Base-by-base conservation (phyloP, 176 grass and related monocot species). In the Lolium rigidum region DNA sequence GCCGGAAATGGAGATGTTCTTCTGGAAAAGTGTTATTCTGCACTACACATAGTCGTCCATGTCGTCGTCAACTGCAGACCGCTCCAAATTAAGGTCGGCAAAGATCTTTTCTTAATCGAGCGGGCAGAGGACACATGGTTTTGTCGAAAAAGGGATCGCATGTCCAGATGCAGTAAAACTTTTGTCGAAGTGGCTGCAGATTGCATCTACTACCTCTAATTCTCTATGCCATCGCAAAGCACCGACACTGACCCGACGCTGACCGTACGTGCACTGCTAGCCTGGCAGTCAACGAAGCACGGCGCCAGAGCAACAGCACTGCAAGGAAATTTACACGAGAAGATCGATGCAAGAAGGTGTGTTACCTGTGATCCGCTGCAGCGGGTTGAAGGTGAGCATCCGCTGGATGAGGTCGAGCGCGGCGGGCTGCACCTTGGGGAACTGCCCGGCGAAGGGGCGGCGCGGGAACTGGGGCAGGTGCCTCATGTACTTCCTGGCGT, bases 341-440 rank as follows among this genome's bases (percentile, higher is more conserved):
- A 62, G 44, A 24, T 17, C 58, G 21, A 80, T 31, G 24, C 72
- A 52, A 44, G 39, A 4, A 31, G 12, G 10, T 2, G 5, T 35
- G 11, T 55, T 84, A 99, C 97, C 97, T 90, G 97, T 94, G 65
- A 99, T 94, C 87, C 94, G 94, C 85, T 88, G 86, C 7, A 88
- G 80, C 28, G 97, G 97, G 88, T 96, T 94, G 86, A 99, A 99
- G 82, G 92, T 99, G 57, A 99, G 87, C 94, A 99, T 99, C 82
- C 87, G 80, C 82, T 91, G 87, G 48, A 96, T 89, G 43, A 99
- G 97, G 79, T 94, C 94, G 69, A 99, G 91, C 41, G 94, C 92
- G 15, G 72, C 84, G 61, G 94, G 85, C 81, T 96, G 74, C 51
- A 99, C 84, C 68, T 25, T 63, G 22, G 97, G 94, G 82, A 94